These are phyloP conservation scores for Solanum hybrid DNA, from an alignment of 305 asterid species.

Conservation along the genomic window DNA sequence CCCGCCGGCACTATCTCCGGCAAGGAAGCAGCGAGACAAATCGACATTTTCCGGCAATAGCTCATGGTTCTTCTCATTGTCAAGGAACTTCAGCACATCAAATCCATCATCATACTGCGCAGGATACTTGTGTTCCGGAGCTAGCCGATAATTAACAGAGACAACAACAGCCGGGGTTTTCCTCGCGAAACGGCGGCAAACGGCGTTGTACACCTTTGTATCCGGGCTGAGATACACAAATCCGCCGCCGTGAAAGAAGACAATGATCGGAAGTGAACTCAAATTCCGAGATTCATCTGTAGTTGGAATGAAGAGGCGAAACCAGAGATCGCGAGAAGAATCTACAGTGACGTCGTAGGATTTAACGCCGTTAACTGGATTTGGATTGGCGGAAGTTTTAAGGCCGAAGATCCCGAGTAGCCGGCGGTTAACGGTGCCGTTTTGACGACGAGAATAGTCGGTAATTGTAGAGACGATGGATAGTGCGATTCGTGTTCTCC, in stretches of 20 bases:
- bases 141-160: slow-evolving; percentile 67
- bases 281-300: background rate
- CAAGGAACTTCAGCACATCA: slow-evolving; percentile 54
- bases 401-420: slow-evolving; percentile 17
- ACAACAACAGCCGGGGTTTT: slow-evolving; percentile 42
- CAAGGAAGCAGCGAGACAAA: slow-evolving; percentile 57
- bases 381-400: slow-evolving; percentile 27
- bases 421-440: slow-evolving; percentile 73
- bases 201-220: slow-evolving; percentile 41
- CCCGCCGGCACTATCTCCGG: slow-evolving; percentile 89
- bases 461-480: slow-evolving; percentile 25
- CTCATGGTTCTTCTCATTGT: slow-evolving; percentile 13
- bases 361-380: slow-evolving; percentile 43
- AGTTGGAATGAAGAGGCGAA: slow-evolving; percentile 53
- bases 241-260: slow-evolving; percentile 87
- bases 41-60: slow-evolving; percentile 49
- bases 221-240: slow-evolving; percentile 55
- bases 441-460: slow-evolving; percentile 30
- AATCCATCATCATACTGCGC: slow-evolving; percentile 74
- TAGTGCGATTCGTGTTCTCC: slow-evolving; percentile 36
- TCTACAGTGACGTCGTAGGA: slow-evolving; percentile 52
- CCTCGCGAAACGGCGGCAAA: slow-evolving; percentile 63
- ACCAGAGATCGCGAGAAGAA: slow-evolving; percentile 62
- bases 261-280: slow-evolving; percentile 36
- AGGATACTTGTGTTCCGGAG: slow-evolving; percentile 71